These are phyloP conservation scores for Gamarada debralockiae DNA, from an alignment of 495 filamentous ascomycete genomes.

Conservation along the genomic window DNA sequence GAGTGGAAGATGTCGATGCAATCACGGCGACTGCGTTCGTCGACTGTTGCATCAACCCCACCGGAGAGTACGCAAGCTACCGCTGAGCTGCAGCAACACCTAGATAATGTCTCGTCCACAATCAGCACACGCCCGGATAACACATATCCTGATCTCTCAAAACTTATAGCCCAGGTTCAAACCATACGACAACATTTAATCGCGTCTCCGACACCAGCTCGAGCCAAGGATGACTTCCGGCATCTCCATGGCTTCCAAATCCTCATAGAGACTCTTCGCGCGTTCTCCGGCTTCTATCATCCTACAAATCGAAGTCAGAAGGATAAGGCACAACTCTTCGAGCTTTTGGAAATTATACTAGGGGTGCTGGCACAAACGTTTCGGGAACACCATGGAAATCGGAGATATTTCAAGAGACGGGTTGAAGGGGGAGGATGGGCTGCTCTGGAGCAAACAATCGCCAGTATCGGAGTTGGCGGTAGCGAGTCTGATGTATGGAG, in stretches of 20 bases:
- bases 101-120: conserved; percentile 46
- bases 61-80: conserved; percentile 51
- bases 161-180: conserved; percentile 35
- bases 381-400: conserved; percentile 78
- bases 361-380: conserved; percentile 72
- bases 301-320: conserved; percentile 51
- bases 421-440: conserved; percentile 74
- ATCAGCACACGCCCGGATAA: conserved; percentile 12
- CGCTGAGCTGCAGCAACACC: conserved; percentile 54
- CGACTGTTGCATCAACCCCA: conserved; percentile 53
- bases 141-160: conserved; percentile 38
- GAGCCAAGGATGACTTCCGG: conserved; percentile 74
- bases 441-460: conserved; percentile 67
- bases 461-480: conserved; percentile 54
- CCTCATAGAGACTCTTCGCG: conserved; percentile 62
- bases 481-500: conserved; percentile 55
- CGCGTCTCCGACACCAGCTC: conserved; percentile 36
- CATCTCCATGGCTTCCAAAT: conserved; percentile 75
- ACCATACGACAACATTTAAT: conserved; percentile 45
- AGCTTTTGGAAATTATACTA: conserved; percentile 66
- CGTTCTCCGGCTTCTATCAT: conserved; percentile 70
- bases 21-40: conserved; percentile 55
- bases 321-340: conserved; percentile 59
- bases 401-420: conserved; percentile 73
- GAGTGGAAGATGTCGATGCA: conserved; percentile 35